A percentile compares a stretch with the other conserved stretches of the same genome.
These are phyloP conservation scores for Linnemannia schmuckeri DNA, from an alignment of 192 early-diverging fungal genomes.

Conservation along the genomic window DNA sequence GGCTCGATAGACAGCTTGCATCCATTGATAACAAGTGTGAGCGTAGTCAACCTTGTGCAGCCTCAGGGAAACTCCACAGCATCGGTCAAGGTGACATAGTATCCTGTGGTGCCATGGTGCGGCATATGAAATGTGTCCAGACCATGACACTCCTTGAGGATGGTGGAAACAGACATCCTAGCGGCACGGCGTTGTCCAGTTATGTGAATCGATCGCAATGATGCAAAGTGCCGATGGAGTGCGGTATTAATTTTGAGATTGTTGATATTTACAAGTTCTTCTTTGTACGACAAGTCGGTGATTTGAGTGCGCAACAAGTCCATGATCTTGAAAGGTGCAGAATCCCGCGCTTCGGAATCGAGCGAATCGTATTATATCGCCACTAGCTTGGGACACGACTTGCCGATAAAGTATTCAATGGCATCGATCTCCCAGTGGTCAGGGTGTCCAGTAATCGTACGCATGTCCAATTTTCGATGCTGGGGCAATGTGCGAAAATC, in stretches of 20 bases:
- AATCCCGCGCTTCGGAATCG: no score
- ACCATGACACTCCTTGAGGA: background rate
- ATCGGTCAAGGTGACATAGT: background rate
- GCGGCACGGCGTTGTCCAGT: background rate
- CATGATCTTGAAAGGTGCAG: background rate
- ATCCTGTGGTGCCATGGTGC: background rate
- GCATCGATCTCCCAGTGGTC: background rate
- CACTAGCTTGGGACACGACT: background rate
- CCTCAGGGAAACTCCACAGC: background rate
- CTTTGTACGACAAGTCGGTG: background rate
- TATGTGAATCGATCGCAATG: background rate
- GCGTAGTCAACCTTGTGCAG: background rate
- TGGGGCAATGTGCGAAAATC: background rate
- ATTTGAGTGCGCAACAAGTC: background rate
- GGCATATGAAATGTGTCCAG: background rate
- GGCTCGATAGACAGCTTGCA: background rate
- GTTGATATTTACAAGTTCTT: background rate
- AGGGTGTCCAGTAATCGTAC: background rate
- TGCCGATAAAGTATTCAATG: background rate
- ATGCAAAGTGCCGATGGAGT: background rate
- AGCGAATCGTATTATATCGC: no score
- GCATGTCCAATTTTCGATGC: background rate
- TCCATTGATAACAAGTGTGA: background rate
- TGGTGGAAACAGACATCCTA: background rate
- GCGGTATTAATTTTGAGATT: background rate